Conservation (phyloP, 176 grass and related monocot species). For the Oryza glaberrima region DNA sequence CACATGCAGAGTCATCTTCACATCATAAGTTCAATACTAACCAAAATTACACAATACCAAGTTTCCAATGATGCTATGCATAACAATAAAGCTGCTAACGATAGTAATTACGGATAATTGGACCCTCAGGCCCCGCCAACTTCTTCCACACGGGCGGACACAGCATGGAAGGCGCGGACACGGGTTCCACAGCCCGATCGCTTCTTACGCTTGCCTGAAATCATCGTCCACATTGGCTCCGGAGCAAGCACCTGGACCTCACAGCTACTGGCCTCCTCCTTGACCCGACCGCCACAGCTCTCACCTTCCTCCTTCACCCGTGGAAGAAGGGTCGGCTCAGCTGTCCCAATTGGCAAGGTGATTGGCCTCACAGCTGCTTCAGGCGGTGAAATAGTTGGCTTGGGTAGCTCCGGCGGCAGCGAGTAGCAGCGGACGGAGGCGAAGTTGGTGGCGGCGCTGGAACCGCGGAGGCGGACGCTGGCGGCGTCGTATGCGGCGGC, state of each 20-base stretch:
- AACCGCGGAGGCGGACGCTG: slow-evolving; percentile 59
- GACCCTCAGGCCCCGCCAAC: slow-evolving; percentile 39
- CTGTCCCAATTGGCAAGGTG: slow-evolving; percentile 20
- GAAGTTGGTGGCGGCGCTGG: slow-evolving; percentile 72
- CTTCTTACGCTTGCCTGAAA: slow-evolving; percentile 47
- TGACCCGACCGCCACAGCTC: neutral
- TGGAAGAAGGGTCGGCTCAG: slow-evolving; percentile 30
- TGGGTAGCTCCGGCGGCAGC: neutral
- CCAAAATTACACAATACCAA: slow-evolving; percentile 45
- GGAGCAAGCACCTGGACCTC: neutral
- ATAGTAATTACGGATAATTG: slow-evolving; percentile 41
- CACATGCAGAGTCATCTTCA: slow-evolving; percentile 30
- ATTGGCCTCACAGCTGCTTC: slow-evolving; percentile 24
- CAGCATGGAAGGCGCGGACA: slow-evolving; percentile 17
- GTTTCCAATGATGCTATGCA: slow-evolving; percentile 39
- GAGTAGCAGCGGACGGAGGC: neutral
- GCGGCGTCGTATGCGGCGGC: slow-evolving; percentile 73
- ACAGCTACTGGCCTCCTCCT: slow-evolving; percentile 2
- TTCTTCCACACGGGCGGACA: slow-evolving; percentile 34
- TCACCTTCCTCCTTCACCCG: slow-evolving; percentile 30
- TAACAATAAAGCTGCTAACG: slow-evolving; percentile 17
- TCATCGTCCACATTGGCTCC: slow-evolving; percentile 45
- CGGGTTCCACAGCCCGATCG: slow-evolving; percentile 41
- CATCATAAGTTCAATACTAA: slow-evolving; percentile 25
- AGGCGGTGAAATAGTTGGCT: slow-evolving; percentile 32